phyloP scores from a whole-genome alignment of 1,139 yeast species.

The Diutina ranongensis region DNA sequence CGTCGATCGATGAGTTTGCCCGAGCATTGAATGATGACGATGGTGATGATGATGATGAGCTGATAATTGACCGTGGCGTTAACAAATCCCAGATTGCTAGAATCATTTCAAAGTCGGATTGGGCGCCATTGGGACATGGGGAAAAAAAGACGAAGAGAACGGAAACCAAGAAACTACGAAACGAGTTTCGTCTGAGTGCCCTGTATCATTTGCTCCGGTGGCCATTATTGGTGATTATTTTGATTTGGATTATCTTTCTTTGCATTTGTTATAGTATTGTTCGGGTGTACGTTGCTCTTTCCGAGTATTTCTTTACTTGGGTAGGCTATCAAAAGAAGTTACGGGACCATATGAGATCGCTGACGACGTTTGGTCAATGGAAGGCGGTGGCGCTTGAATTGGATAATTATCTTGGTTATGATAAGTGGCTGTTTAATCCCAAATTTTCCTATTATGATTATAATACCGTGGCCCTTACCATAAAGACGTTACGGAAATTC shows the following conservation, averaged over 20 bases:
- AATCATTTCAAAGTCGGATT: slow-evolving; percentile 52
- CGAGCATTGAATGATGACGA: slow-evolving; percentile 31
- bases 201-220: slow-evolving; percentile 50
- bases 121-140: slow-evolving; percentile 45
- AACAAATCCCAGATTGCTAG: slow-evolving; percentile 7
- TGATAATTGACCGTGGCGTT: not conserved
- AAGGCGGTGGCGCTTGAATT: slow-evolving; percentile 41
- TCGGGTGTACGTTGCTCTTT: slow-evolving; percentile 51
- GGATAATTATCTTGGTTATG: slow-evolving; percentile 47
- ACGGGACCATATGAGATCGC: slow-evolving; percentile 36
- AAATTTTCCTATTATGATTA: slow-evolving; percentile 61
- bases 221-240: slow-evolving; percentile 46
- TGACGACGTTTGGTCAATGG: slow-evolving; percentile 53
- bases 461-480: slow-evolving; percentile 42
- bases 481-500: slow-evolving; percentile 28
- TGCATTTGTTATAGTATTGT: slow-evolving; percentile 39
- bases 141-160: slow-evolving; percentile 2
- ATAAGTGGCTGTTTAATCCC: slow-evolving; percentile 54
- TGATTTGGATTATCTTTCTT: slow-evolving; percentile 42
- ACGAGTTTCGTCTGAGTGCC: slow-evolving; percentile 34
- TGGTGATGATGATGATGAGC: slow-evolving; percentile 14
- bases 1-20: slow-evolving; percentile 30
- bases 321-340: slow-evolving; percentile 43
- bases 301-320: slow-evolving; percentile 51
- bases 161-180: slow-evolving; percentile 18